phyloP scores from a whole-genome alignment of 805 yeast genomes.

The Starmerella sp. region DNA sequence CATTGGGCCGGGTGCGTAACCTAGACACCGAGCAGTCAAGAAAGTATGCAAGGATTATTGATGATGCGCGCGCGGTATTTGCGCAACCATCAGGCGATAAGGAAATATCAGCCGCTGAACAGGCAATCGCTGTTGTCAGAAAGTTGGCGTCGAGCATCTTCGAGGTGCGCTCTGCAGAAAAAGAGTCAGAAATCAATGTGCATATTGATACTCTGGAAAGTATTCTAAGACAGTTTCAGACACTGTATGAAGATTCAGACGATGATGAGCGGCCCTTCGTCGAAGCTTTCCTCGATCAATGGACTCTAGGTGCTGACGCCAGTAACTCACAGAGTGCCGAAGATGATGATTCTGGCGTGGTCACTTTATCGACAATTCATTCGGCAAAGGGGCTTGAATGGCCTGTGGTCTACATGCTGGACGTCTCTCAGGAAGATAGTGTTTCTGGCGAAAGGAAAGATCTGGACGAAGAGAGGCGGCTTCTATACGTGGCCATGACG shows the following conservation, averaged over 20 bases:
- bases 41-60: not conserved
- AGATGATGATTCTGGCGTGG: constrained; percentile 18
- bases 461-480: constrained; percentile 67
- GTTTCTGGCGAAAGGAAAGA: constrained; percentile 16
- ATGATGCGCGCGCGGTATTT: not conserved
- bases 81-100: not conserved
- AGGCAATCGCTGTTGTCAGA: not conserved
- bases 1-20: not conserved
- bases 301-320: constrained; percentile 20
- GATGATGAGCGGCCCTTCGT: constrained; percentile 2
- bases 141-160: not conserved
- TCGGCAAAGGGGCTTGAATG: constrained; percentile 92
- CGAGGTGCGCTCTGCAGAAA: not conserved
- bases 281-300: constrained; percentile 14
- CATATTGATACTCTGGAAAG: not conserved
- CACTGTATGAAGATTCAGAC: not conserved
- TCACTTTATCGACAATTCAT: constrained; percentile 71
- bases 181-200: not conserved
- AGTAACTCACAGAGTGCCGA: not conserved
- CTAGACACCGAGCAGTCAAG: not conserved
- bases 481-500: constrained; percentile 80
- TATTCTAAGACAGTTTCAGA: not conserved
- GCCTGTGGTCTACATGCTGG: constrained; percentile 82
- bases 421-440: constrained; percentile 25
- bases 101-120: not conserved